Base-by-base conservation (phyloP, 2,329 filamentous ascomycete species). In the Gliomastix tumulicola region DNA sequence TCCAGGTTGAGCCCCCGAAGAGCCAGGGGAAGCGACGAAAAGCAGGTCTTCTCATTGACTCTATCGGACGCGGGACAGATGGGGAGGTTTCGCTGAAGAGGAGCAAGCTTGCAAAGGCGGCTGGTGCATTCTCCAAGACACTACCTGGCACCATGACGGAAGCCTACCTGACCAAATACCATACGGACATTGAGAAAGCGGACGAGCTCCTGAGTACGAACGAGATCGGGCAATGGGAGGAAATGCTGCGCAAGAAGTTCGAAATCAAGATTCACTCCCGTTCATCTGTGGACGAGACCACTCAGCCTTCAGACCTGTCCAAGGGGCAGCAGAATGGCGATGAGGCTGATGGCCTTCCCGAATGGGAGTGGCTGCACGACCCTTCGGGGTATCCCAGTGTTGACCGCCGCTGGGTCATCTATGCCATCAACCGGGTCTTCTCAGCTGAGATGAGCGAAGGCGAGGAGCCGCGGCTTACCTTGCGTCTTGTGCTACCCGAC, bases 41-140 rank as follows among this genome's bases (percentile, higher is more conserved):
- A 27, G 71, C 76, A 35, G 80, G 82, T 8, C 65, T 85, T 7
- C 62, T 89, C 19, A 82, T 85, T 22, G 83, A 89, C 51, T 83
- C 84, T 0, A 76, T 89, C 37, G 82, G 83, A 3, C 80, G 80
- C 41, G 83, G 82, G 4, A 62, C 66, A 2, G 56, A 59, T 10
- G 49, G 61, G 5, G 62, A 64, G 44, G 46, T 61, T 27, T 44
- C 55, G 15, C 36, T 51, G 6, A 62, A 64, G 42, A 59, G 51
- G 32, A 41, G 38, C 5, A 56, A 55, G 41, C 48, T 47, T 21
- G 56, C 58, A 5, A 50, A 49, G 3, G 39, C 51, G 7, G 33
- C 47, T 5, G 59, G 53, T 5, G 35, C 41, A 5, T 63, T 64
- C 34, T 56, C 60, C 1, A 46, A 46, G 20, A 51, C 57, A 9